These are phyloP conservation scores for Isatis lusitanica DNA, from an alignment of 441 rosid species.

Conservation along the genomic window DNA sequence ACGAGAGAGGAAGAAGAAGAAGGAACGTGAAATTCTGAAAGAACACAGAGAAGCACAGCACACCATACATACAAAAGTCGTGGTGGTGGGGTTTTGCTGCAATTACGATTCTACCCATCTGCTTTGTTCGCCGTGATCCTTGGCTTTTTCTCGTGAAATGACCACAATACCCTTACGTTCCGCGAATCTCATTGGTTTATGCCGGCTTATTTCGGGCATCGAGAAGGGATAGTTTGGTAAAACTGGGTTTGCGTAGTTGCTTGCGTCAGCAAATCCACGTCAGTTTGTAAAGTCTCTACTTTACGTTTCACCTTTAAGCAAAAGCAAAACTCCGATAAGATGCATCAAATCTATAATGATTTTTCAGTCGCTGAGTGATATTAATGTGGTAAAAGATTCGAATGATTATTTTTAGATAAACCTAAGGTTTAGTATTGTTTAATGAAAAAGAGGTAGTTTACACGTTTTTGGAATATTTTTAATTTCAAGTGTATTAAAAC, in stretches of 20 bases:
- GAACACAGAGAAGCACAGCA: constrained; percentile 14
- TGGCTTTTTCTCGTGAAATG: not conserved
- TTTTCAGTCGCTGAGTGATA: constrained; percentile 6
- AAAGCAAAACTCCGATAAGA: constrained; percentile 23
- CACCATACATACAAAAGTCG: constrained; percentile 16
- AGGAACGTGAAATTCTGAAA: constrained; percentile 18
- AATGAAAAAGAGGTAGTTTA: not conserved
- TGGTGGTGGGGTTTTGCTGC: not conserved
- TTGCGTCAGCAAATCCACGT: constrained; percentile 28
- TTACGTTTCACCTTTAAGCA: constrained; percentile 13
- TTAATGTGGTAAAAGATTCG: constrained; percentile 22
- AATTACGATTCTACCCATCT: constrained; percentile 22
- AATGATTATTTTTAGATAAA: not conserved
- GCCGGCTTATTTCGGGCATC: not conserved
- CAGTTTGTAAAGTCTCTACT: constrained; percentile 9
- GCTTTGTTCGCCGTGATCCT: constrained; percentile 7
- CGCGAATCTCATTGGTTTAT: not conserved
- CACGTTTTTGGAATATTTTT: constrained; percentile 19
- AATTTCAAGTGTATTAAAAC: constrained; percentile 24
- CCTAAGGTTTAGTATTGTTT: not conserved
- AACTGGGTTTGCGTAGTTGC: constrained; percentile 23
- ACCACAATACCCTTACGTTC: not conserved
- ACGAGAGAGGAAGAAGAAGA: not conserved
- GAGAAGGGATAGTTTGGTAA: constrained; percentile 14
- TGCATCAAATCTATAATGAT: constrained; percentile 13